Conservation (phyloP, 2,329 filamentous ascomycete genomes). For the Chrysoporthe cubensis region DNA sequence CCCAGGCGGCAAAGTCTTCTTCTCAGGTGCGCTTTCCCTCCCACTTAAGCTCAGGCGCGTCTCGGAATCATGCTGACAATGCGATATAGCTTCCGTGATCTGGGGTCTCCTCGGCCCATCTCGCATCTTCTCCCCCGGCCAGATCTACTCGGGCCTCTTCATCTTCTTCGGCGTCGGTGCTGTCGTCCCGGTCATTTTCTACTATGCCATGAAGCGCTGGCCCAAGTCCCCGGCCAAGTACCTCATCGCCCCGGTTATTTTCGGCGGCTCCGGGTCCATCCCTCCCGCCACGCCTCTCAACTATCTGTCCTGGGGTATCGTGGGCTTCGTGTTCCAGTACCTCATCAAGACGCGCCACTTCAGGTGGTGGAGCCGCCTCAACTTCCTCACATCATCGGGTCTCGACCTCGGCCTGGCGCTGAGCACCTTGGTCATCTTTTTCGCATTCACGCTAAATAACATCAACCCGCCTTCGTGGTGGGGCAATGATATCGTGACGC, state of each 20-base stretch:
- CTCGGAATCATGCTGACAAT: background rate
- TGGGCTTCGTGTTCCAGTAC: conserved; percentile 73
- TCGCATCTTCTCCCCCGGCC: conserved; percentile 65
- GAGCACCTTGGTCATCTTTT: conserved; percentile 70
- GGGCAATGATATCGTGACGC: conserved; percentile 63
- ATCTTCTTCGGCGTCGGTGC: conserved; percentile 63
- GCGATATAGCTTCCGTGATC: conserved; percentile 58
- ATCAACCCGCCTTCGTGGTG: conserved; percentile 69
- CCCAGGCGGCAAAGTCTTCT: conserved; percentile 66
- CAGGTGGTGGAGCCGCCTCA: conserved; percentile 74
- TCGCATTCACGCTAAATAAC: conserved; percentile 67
- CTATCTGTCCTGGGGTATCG: conserved; percentile 74
- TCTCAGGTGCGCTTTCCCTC: conserved; percentile 50
- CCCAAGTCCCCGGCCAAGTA: conserved; percentile 55
- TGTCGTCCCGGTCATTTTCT: conserved; percentile 55
- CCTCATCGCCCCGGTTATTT: conserved; percentile 66
- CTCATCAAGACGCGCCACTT: conserved; percentile 66
- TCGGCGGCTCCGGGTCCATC: conserved; percentile 61
- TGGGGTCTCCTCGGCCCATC: conserved; percentile 69
- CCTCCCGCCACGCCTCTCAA: conserved; percentile 73
- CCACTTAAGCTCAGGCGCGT: background rate
- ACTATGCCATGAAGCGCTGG: conserved; percentile 52
- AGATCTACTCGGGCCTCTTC: conserved; percentile 65
- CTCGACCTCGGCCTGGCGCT: conserved; percentile 72
- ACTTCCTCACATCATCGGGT: conserved; percentile 72